phyloP scores from a whole-genome alignment of 129 eudicot genomes.

The Lactuca saligna region DNA sequence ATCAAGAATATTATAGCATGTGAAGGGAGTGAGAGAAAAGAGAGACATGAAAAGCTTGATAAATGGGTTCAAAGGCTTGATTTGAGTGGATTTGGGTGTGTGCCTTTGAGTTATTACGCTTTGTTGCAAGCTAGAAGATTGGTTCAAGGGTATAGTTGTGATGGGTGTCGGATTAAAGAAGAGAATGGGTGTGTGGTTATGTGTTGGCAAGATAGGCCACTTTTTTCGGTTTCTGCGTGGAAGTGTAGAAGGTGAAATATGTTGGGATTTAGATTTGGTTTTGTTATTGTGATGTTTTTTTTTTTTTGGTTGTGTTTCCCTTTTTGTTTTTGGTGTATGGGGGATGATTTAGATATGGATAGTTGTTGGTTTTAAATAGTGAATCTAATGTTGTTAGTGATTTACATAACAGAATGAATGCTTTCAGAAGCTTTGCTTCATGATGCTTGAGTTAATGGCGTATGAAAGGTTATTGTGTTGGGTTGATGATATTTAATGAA shows the following conservation, averaged over 20 bases:
- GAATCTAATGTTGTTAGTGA: constrained; percentile 10
- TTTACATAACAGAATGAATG: constrained; percentile 18
- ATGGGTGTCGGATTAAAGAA: constrained; percentile 88
- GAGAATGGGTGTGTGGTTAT: constrained; percentile 87
- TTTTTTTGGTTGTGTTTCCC: constrained; percentile 1
- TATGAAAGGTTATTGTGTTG: not conserved
- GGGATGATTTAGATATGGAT: constrained; percentile 15
- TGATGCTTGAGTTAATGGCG: not conserved
- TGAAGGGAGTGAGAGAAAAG: constrained; percentile 81
- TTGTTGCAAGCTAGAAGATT: constrained; percentile 80
- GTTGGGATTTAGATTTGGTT: not conserved
- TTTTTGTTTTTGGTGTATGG: constrained; percentile 16
- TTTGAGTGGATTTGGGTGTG: constrained; percentile 67
- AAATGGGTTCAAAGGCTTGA: constrained; percentile 83
- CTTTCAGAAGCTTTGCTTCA: not conserved
- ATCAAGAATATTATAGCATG: constrained; percentile 84
- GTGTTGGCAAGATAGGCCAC: constrained; percentile 96
- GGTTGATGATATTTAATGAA: not conserved
- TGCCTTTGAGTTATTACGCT: constrained; percentile 79
- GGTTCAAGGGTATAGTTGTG: constrained; percentile 71
- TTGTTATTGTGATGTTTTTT: not conserved
- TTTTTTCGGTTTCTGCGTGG: constrained; percentile 88
- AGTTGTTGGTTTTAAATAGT: constrained; percentile 29
- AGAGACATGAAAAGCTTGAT: constrained; percentile 90
- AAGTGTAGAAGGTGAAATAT: constrained; percentile 69